Conservation (phyloP, 345 rosid species). For the Excoecaria cochinchinensis region DNA sequence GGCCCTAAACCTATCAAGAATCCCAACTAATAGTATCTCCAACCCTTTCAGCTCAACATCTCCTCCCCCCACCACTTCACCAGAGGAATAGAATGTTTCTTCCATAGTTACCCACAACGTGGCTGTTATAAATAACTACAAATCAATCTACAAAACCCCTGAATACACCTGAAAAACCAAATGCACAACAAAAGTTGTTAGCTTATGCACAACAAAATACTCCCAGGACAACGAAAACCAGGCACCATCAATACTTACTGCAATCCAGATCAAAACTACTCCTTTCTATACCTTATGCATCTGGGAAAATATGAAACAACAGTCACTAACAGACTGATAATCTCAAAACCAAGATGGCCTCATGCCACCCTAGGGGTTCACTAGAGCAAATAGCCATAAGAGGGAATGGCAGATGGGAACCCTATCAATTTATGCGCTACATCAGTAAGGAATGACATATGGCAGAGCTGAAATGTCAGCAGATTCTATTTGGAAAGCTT, state of each 20-base stretch:
- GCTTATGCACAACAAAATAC: conserved; percentile 5
- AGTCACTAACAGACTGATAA: conserved; percentile 10
- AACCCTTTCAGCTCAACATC: conserved; percentile 3
- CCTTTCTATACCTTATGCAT: neutral
- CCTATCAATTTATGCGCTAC: conserved; percentile 8
- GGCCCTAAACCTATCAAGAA: conserved; percentile 16
- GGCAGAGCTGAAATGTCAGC: conserved; percentile 69
- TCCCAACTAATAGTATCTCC: conserved; percentile 1
- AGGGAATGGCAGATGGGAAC: conserved; percentile 1
- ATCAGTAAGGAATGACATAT: conserved; percentile 71
- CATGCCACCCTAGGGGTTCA: conserved; percentile 1
- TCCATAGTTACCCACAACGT: neutral
- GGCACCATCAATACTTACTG: conserved; percentile 1
- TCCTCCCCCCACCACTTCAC: conserved; percentile 10
- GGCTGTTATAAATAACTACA: conserved; percentile 7
- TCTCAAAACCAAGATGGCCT: conserved; percentile 14
- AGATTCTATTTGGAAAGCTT: conserved; percentile 55
- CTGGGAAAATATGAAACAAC: conserved; percentile 5
- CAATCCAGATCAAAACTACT: neutral
- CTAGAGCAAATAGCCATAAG: neutral
- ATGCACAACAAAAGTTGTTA: conserved; percentile 9
- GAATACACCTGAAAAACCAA: neutral
- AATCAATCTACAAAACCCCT: neutral
- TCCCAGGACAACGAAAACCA: conserved; percentile 11
- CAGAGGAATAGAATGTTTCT: conserved; percentile 2